phyloP scores from a whole-genome alignment of 768 basidiomycete genomes.

The Tubosaeta brunneosetosa region DNA sequence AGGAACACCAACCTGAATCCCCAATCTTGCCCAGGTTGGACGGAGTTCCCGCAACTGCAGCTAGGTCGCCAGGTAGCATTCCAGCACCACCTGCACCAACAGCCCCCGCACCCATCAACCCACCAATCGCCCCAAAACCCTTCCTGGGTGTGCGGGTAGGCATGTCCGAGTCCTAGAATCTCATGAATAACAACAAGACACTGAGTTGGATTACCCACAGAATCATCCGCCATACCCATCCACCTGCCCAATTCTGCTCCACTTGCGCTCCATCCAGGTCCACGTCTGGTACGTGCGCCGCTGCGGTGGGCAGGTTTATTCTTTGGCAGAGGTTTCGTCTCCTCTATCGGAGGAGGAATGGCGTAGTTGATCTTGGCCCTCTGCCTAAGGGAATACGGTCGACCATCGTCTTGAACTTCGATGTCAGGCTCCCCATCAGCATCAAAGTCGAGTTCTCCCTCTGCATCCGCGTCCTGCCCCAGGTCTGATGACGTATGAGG shows the following conservation, averaged over 20 bases:
- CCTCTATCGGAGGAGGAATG: constrained; percentile 77
- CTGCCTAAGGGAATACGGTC: constrained; percentile 57
- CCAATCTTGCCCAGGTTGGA: constrained; percentile 84
- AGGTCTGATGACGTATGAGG: constrained; percentile 38
- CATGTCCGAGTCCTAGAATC: constrained; percentile 63
- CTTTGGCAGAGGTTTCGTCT: constrained; percentile 41
- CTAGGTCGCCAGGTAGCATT: constrained; percentile 53
- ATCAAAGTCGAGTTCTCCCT: constrained; percentile 37
- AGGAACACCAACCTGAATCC: constrained; percentile 52
- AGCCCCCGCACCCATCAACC: constrained; percentile 46
- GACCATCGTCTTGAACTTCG: constrained; percentile 38
- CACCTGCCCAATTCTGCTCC: constrained; percentile 74
- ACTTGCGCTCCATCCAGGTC: constrained; percentile 72
- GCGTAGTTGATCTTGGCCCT: constrained; percentile 69
- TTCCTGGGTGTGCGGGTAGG: constrained; percentile 67
- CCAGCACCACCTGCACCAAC: constrained; percentile 50
- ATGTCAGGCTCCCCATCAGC: constrained; percentile 35
- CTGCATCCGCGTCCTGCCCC: constrained; percentile 34
- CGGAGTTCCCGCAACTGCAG: constrained; percentile 69
- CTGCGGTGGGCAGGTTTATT: constrained; percentile 37
- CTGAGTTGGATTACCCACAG: constrained; percentile 38
- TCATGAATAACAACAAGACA: neutral
- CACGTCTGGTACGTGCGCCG: constrained; percentile 39
- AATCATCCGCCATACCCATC: constrained; percentile 77
- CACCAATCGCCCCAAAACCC: constrained; percentile 49